Conservation (phyloP, 768 basidiomycete species). For the Trametes coccinea region DNA sequence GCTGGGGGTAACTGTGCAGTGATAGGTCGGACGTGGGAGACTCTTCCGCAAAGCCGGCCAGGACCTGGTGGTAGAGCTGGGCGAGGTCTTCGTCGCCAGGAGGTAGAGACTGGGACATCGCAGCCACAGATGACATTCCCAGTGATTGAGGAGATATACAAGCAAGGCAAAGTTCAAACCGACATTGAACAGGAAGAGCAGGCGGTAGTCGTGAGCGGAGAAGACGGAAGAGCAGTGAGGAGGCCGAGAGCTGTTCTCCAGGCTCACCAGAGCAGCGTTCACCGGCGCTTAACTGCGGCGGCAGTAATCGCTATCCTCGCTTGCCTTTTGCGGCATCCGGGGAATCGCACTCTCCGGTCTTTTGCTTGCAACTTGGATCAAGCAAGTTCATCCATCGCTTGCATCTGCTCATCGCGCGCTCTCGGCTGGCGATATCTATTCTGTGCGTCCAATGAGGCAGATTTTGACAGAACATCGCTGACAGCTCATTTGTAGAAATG, state of each 20-base stretch:
- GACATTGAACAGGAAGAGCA: not conserved
- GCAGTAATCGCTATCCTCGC: not conserved
- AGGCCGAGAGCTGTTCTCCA: not conserved
- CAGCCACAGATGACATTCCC: conserved; percentile 39
- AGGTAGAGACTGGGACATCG: conserved; percentile 37
- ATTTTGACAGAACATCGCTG: not conserved
- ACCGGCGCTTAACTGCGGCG: conserved; percentile 1
- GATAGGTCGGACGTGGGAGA: conserved; percentile 32
- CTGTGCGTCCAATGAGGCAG: too few relatives aligned
- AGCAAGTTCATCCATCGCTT: not conserved
- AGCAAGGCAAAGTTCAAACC: not conserved
- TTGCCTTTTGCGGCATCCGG: conserved; percentile 10
- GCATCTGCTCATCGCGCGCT: not conserved
- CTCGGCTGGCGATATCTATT: not conserved
- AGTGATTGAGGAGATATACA: not conserved
- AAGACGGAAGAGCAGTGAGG: not conserved
- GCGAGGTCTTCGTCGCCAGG: conserved; percentile 73
- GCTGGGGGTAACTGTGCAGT: conserved; percentile 17
- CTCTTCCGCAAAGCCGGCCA: conserved; percentile 63
- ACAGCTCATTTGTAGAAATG: not conserved
- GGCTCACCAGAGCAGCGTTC: not conserved
- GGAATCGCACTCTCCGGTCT: conserved; percentile 3
- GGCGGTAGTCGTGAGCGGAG: not conserved
- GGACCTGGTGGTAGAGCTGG: conserved; percentile 73
- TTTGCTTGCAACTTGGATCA: not conserved